Evolutionary conservation across 306 rosid species (phyloP).

Genomic region (Dalbergia cultrata): DNA sequence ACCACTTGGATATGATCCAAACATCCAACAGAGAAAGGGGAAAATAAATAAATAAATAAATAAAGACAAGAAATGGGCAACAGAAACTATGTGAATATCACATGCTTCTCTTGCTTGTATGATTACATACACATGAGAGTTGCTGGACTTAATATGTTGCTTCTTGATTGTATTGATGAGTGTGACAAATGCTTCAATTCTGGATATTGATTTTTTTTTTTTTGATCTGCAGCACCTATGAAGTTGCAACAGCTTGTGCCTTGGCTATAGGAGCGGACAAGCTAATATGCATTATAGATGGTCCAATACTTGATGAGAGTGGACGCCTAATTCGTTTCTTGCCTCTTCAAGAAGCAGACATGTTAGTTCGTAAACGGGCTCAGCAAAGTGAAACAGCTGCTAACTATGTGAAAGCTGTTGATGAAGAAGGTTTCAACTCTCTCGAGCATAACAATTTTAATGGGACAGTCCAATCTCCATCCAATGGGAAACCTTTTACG

Average conservation of each 20-base stretch:
- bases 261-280: constrained; percentile 95
- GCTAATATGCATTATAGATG: constrained; percentile 91
- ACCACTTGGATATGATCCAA: constrained; percentile 27
- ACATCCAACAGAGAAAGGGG: constrained; percentile 3
- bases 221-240: constrained; percentile 79
- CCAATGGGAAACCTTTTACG: constrained; percentile 59
- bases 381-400: constrained; percentile 95
- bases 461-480: constrained; percentile 53
- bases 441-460: constrained; percentile 47
- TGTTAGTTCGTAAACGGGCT: constrained; percentile 84
- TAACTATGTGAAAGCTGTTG: constrained; percentile 90
- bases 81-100: constrained; percentile 19
- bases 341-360: constrained; percentile 95
- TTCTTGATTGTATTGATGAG: not conserved
- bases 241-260: constrained; percentile 97
- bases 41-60: not conserved
- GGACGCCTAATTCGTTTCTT: constrained; percentile 80
- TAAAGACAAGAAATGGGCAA: not conserved
- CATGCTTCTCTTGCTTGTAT: constrained; percentile 32
- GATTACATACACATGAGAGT: constrained; percentile 10
- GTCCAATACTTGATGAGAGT: constrained; percentile 90
- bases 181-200: constrained; percentile 37
- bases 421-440: constrained; percentile 61
- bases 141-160: constrained; percentile 29
- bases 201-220: constrained; percentile 42